Base-by-base conservation (phyloP, 2,329 filamentous ascomycete species). In the Tolypocladium capitatum region DNA sequence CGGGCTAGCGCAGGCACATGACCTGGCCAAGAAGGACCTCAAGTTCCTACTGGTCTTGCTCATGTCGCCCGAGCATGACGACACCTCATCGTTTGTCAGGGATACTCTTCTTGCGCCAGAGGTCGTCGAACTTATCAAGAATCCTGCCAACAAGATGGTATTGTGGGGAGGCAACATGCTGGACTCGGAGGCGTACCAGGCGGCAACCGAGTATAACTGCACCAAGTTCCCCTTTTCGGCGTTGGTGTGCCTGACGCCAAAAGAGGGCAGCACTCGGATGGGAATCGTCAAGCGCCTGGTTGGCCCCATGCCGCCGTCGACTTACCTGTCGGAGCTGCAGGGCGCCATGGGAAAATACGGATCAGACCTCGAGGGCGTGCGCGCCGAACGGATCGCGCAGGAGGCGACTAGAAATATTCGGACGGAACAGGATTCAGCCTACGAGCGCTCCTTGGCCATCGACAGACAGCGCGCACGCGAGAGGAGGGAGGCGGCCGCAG, bases 161-260 rank as follows among this genome's bases (percentile, higher is more conserved):
- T 67, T 98, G 3, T 98, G 92, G 92, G 88, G 84, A 36, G 92
- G 92, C 43, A 95, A 89, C 56, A 84, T 97, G 1, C 80, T 89
- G 53, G 92, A 98, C 62, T 84, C 88, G 3, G 92, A 98, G 68
- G 87, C 91, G 5, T 97, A 94, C 64, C 89, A 96, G 63, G 88
- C 96, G 36, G 81, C 89, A n/a, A 76, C 79, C 13, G 88, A 90
- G 42, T 80, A 97, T 52, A 83, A 83, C 56, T 92, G 86, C 64
- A 94, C 87, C 50, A 94, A 94, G 61, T 96, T 92, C 58, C 92
- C 92, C 10, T 97, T 94, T 62, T 82, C 85, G 0, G 87, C 84
- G 14, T 67, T 96, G 3, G 82, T 96, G 28, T 90, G 88, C 49
- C 83, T 96, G 53, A 95, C 90, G 0, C 89, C 90, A 0, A 83